Evolutionary conservation across 768 basidiomycete species (phyloP).

Genomic region (Lactarius vividus): DNA sequence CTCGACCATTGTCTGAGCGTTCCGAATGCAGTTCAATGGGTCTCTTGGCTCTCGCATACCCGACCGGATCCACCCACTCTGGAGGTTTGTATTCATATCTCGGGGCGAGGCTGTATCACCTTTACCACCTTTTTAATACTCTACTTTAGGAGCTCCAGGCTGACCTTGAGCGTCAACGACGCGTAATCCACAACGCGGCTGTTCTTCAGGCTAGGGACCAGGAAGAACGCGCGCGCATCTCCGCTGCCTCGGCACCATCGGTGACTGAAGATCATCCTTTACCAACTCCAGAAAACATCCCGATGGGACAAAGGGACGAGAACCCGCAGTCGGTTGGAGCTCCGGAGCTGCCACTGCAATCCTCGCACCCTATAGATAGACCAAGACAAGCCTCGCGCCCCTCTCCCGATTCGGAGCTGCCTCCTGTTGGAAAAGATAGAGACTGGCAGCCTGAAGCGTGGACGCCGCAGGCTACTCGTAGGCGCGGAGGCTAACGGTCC

Average conservation of each 20-base stretch:
- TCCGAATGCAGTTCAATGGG: slow-evolving; percentile 24
- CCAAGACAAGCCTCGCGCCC: background rate
- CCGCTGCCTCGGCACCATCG: background rate
- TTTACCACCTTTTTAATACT: background rate
- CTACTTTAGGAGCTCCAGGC: background rate
- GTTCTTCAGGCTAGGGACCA: slow-evolving; percentile 24
- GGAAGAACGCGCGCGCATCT: slow-evolving; percentile 19
- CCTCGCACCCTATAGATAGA: background rate
- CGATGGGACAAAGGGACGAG: background rate
- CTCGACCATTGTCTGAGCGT: slow-evolving; percentile 6
- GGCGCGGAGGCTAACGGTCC: slow-evolving; percentile 3
- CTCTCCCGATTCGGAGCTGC: slow-evolving; percentile 1
- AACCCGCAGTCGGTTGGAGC: background rate
- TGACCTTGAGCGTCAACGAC: background rate
- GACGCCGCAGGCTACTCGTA: slow-evolving; percentile 16
- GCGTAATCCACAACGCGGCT: slow-evolving; percentile 22
- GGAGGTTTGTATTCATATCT: slow-evolving; percentile 16
- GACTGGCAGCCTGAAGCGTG: slow-evolving; percentile 28
- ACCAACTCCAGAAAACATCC: background rate
- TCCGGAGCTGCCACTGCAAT: background rate
- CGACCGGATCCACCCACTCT: slow-evolving; percentile 18
- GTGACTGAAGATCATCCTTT: background rate
- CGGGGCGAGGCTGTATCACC: slow-evolving; percentile 12
- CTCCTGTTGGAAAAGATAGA: slow-evolving; percentile 9
- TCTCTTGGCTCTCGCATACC: slow-evolving; percentile 27